Conservation (phyloP, 2,329 filamentous ascomycete species). For the Bertia moriformis region DNA sequence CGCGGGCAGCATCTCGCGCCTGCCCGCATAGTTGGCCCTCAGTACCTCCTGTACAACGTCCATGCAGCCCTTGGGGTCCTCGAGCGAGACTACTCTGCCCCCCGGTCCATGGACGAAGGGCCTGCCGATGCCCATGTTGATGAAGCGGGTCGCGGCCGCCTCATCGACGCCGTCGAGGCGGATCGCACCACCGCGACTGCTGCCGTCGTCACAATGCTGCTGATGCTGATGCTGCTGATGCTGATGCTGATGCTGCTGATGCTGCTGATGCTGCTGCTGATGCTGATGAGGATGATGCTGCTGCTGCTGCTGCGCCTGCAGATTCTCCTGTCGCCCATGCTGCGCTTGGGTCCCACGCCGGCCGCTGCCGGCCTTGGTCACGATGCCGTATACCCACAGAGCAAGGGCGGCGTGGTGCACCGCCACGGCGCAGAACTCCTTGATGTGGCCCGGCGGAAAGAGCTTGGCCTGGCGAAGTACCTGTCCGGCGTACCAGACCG, state of each 20-base stretch:
- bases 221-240: too few species aligned
- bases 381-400: constrained; percentile 56
- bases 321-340: constrained; percentile 17
- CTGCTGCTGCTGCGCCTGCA: too few species aligned
- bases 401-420: constrained; percentile 55
- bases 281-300: too few species aligned
- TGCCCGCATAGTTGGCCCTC: constrained; percentile 30
- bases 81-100: constrained; percentile 18
- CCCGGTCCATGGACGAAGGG: constrained; percentile 28
- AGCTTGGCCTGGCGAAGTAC: constrained; percentile 42
- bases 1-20: constrained; percentile 23
- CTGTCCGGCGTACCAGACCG: constrained; percentile 56
- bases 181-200: constrained; percentile 15
- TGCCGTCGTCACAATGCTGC: constrained; percentile 4
- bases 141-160: constrained; percentile 37
- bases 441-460: constrained; percentile 36
- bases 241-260: too few species aligned
- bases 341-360: constrained; percentile 13
- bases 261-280: too few species aligned
- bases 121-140: constrained; percentile 35
- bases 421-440: constrained; percentile 53
- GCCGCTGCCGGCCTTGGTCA: constrained; percentile 26
- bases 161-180: constrained; percentile 42
- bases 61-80: constrained; percentile 44
- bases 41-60: constrained; percentile 41